Evolutionary conservation across 176 grass and related monocot species (phyloP), one percentile per base, ranked within the genome.

Genomic region (Cenchrus americanus): DNA sequence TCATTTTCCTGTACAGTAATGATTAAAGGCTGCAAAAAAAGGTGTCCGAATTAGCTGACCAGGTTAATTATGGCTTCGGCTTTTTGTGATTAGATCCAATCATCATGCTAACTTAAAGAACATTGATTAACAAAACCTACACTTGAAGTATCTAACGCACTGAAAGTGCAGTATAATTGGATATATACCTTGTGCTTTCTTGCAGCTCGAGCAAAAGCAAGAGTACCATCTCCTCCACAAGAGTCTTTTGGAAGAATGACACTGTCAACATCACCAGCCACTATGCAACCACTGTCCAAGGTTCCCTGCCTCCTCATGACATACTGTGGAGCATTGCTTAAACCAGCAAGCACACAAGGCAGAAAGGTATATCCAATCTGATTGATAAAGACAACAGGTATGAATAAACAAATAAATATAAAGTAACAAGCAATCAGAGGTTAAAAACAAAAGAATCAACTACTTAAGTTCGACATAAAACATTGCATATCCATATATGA

Each of bases 361-460:
- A 98, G 86, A 87, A 96, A 98, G 26, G 96, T 98, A 87, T 95
- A 88, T 51, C 96, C 96, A 86, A 98, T 92, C 93, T 98, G 84
- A 82, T 81, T 14, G 4, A 82, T 73, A 66, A 63, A 76, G 1
- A 85, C 60, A 52, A 71, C 19, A n/a, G 40, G 66, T 32, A 54
- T 48, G 19, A 46, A 13, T 76, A 73, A 41, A 64, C 26, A 79
- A 54, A 76, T 13, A 55, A 8, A 57, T 18, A 73, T 40, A 72
- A 62, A 62, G n/a, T 27, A 13, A 70, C 43, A 22, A 78, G 17
- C 18, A 71, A 41, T 30, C 1, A 55, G 34, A 54, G 22, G 1
- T 76, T 57, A 41, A 69, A 59, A 76, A 17, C 11, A 26, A 23
- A 37, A 52, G 7, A 21, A 62, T 3, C 4, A 70, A 18, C 4